phyloP scores from a whole-genome alignment of 768 basidiomycete genomes.

The Heimioporus sp. region DNA sequence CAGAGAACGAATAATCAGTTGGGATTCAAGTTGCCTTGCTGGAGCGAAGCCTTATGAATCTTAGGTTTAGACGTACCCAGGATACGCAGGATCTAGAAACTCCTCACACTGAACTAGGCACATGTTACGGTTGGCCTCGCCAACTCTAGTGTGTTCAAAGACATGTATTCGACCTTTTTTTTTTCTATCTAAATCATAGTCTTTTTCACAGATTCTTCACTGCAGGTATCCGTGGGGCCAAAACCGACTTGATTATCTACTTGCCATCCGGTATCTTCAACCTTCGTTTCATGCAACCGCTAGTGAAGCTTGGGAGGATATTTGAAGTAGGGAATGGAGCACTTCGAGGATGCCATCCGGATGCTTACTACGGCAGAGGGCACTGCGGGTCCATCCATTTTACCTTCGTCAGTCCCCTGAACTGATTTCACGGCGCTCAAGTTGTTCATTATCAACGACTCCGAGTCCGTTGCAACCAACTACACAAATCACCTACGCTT shows the following conservation, averaged over 20 bases:
- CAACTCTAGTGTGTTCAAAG: constrained; percentile 78
- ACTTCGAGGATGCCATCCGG: constrained; percentile 88
- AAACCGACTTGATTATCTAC: constrained; percentile 58
- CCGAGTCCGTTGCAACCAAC: constrained; percentile 86
- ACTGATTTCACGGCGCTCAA: constrained; percentile 25
- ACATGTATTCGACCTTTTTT: constrained; percentile 27
- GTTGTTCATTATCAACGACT: constrained; percentile 93
- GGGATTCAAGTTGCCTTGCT: too few species aligned
- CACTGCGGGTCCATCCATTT: constrained; percentile 63
- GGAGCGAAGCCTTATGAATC: too few species aligned
- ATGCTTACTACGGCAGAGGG: constrained; percentile 98
- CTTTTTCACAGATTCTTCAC: constrained; percentile 74
- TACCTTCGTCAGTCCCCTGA: background rate
- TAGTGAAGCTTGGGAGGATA: constrained; percentile 96
- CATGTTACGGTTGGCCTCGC: too few species aligned
- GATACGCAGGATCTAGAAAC: too few species aligned
- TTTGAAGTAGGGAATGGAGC: constrained; percentile 92
- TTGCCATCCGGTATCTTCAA: constrained; percentile 75
- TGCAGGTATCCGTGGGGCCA: constrained; percentile 77
- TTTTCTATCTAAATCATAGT: background rate
- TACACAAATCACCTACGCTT: constrained; percentile 86
- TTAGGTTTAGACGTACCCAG: too few species aligned
- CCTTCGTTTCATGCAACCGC: too few species aligned
- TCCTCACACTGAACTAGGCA: too few species aligned
- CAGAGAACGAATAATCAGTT: too few species aligned